Evolutionary conservation across 805 yeast genomes (phyloP), one percentile per base, ranked within the genome.

Genomic region (Grigorovia jiainica): DNA sequence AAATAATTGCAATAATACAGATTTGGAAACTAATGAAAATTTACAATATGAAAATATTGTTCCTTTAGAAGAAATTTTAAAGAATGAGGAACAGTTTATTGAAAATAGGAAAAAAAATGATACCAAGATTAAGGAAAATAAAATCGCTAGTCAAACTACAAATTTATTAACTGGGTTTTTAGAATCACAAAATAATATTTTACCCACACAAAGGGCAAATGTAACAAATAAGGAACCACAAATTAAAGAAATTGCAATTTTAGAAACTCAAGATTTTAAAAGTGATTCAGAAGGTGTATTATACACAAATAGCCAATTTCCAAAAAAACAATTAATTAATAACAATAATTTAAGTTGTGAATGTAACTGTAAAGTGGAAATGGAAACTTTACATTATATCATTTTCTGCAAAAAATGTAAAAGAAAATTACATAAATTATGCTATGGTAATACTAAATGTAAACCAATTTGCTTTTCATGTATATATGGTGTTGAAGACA

Each of bases 371-470:
- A 18, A 5, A 13, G 20, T 27, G 4, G 7, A 13, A 7, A 10
- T 4, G 21, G 39, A 11, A 5, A 34, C 25, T 43, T 43, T 5
- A 43, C 46, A 35, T 34, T 38, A 13, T 70, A 74, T 42, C 47
- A 47, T 7, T 11, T 7, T 27, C n/a, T 27, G 31, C n/a, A 27
- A 27, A 8, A 38, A 42, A 2, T 70, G 74, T 47, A 45, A 45
- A 5, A 50, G 52, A 30, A 24, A 33, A 7, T 50, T 67, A 6
- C 72, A 68, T 46, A 52, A 60, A 0, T 45, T 53, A 11, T 67
- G 70, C 36, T 67, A 68, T 46, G 70, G 66, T 5, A 53, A 48
- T 31, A 31, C 15, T 7, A 36, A 38, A 20, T 20, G 48, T 17
- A 24, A 48, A 8, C 34, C 54, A 27, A 42, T 50, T 43, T 65